Evolutionary conservation across 352 stramenopile genomes (phyloP), one percentile per base, ranked within the genome.

Genomic region (Phytophthora ramorum): DNA sequence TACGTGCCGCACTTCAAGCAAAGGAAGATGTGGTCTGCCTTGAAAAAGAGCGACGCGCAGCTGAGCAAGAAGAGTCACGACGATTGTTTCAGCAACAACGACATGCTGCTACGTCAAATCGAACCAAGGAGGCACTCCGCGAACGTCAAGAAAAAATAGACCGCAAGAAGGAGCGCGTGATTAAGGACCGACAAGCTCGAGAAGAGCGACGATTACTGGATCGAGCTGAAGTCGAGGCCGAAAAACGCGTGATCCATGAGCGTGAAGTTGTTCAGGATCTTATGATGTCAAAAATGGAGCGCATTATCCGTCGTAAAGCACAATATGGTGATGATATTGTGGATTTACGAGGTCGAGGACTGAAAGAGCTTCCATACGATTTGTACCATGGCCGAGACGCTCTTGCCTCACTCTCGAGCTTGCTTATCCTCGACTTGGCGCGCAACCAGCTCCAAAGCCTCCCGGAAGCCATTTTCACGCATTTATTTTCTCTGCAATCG

Each of bases 101-200:
- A 0, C 75, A 85, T 4, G 69, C 55, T 6, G 81, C 87, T 34
- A 87, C 80, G 1, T 71, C 55, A 4, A 89, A 69, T 10, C 62
- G 85, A 26, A 93, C 85, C 0, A 77, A 75, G 3, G 83, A 92
- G 49, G 85, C 85, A 1, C 48, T 92, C 16, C 73, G 76, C 4
- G 85, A 91, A 48, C 79, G 81, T 0, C 74, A 91, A 53, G 73
- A 91, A 16, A 93, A 90, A 43, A 89, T 89, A 5, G 40, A 74
- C 4, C 69, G 78, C 41, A 77, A 81, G 35, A 87, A 85, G 57
- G 81, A 91, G 35, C 69, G 83, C 7, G 69, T 76, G 35, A 66
- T 91, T 20, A 88, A 87, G 47, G 81, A 87, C 26, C 76, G 77
- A 2, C 81, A 92, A 60, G 70, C 69, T 24, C 71, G 78, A 37